phyloP scores from a whole-genome alignment of 345 rosid species.

The Salix koriyanagi region DNA sequence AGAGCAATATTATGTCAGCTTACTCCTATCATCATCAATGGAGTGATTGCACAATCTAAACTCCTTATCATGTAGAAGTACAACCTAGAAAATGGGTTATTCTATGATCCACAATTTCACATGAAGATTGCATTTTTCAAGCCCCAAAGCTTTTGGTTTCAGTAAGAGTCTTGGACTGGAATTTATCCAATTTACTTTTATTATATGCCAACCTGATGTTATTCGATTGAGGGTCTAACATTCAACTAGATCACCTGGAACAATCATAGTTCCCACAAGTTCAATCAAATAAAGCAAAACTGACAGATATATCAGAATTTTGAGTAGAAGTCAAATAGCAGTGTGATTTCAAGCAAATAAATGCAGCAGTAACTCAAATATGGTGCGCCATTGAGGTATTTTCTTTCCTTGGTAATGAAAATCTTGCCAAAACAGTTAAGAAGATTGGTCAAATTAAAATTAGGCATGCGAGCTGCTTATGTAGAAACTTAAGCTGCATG shows the following conservation, averaged over 20 bases:
- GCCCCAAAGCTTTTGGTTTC: background rate
- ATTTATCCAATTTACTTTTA: background rate
- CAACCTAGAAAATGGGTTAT: background rate
- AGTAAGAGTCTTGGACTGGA: background rate
- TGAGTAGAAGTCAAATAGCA: too few species aligned
- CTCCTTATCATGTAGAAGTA: background rate
- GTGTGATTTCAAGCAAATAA: too few species aligned
- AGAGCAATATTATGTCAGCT: constrained; percentile 1
- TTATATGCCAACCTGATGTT: background rate
- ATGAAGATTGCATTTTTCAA: background rate
- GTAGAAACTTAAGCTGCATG: background rate
- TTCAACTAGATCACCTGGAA: too few species aligned
- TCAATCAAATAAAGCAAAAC: background rate
- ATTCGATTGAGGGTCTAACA: too few species aligned
- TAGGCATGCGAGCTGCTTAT: background rate
- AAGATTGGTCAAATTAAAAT: background rate
- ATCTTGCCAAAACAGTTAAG: too few species aligned
- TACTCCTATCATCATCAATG: constrained; percentile 1
- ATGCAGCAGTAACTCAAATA: background rate
- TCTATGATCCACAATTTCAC: background rate
- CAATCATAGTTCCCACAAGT: too few species aligned
- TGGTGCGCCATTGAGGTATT: background rate
- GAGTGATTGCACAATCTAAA: background rate
- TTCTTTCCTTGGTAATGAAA: background rate
- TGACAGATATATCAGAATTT: too few species aligned